These are phyloP conservation scores for Phytophthora idaei DNA, from an alignment of 352 stramenopile species.

Conservation along the genomic window DNA sequence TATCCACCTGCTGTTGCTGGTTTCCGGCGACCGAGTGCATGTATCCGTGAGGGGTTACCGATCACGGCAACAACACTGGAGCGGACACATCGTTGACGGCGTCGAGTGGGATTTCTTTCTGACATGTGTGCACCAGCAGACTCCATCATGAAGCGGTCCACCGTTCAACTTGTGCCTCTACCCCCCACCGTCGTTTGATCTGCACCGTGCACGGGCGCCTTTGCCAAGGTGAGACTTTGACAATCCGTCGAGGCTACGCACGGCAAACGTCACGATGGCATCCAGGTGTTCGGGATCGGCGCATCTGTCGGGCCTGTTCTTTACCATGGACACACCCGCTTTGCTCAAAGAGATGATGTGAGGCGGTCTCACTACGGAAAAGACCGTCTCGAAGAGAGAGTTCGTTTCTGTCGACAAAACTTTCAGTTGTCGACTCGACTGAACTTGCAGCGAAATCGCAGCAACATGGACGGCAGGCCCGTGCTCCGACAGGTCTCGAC, in stretches of 20 bases:
- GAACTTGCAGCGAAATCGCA: background rate
- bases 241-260: conserved; percentile 23
- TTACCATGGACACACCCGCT: conserved; percentile 10
- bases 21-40: background rate
- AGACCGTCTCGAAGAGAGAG: conserved; percentile 24
- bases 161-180: conserved; percentile 33
- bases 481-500: conserved; percentile 30
- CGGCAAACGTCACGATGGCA: conserved; percentile 6
- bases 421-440: conserved; percentile 12
- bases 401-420: conserved; percentile 11
- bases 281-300: conserved; percentile 27
- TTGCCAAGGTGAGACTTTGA: conserved; percentile 22
- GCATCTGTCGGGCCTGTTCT: conserved; percentile 26
- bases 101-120: background rate
- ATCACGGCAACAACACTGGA: background rate
- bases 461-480: conserved; percentile 17
- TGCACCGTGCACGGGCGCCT: conserved; percentile 4
- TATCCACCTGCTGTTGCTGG: background rate
- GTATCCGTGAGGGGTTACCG: background rate
- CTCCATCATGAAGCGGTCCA: conserved; percentile 7
- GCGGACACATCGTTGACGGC: background rate
- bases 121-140: too few relatives aligned
- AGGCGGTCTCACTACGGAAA: conserved; percentile 33
- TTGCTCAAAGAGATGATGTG: conserved; percentile 14
- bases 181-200: conserved; percentile 32